phyloP scores from a whole-genome alignment of 805 yeast species.

The Myxozyma monticola region DNA sequence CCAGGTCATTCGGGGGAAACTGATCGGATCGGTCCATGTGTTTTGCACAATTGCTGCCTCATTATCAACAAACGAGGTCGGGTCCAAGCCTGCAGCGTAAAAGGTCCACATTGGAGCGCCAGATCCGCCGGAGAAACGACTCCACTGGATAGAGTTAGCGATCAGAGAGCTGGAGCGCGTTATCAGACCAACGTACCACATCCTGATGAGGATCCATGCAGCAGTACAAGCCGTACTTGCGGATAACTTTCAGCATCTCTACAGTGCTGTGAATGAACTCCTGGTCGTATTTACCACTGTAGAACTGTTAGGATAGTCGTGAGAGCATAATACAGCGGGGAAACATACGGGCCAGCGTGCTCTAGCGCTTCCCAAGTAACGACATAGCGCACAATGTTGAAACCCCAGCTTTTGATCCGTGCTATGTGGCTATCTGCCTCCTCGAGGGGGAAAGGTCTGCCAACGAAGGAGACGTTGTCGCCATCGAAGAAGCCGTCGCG shows the following conservation, averaged over 20 bases:
- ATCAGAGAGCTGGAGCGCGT: not conserved
- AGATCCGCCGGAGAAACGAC: conserved; percentile 81
- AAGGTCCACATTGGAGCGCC: conserved; percentile 96
- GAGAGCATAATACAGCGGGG: not conserved
- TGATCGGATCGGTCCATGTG: conserved; percentile 45
- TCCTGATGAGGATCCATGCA: conserved; percentile 91
- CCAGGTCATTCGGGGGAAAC: conserved; percentile 87
- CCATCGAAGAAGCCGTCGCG: conserved; percentile 60
- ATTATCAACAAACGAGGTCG: conserved; percentile 64
- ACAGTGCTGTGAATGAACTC: conserved; percentile 72
- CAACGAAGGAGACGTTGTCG: conserved; percentile 75
- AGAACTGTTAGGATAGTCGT: not conserved
- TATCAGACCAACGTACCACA: conserved; percentile 42
- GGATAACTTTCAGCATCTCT: conserved; percentile 57
- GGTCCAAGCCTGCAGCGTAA: conserved; percentile 84
- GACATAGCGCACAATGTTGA: conserved; percentile 71
- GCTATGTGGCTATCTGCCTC: conserved; percentile 70
- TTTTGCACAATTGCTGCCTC: conserved; percentile 83
- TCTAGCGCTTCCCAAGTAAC: conserved; percentile 93
- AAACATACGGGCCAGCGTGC: conserved; percentile 67
- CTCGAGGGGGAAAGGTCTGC: conserved; percentile 73
- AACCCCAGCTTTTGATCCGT: conserved; percentile 78
- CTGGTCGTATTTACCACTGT: conserved; percentile 66
- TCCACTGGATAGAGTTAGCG: conserved; percentile 51
- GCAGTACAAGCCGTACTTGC: conserved; percentile 66